Evolutionary conservation across 345 rosid genomes (phyloP).

Genomic region (Mallotus nudiflorus): DNA sequence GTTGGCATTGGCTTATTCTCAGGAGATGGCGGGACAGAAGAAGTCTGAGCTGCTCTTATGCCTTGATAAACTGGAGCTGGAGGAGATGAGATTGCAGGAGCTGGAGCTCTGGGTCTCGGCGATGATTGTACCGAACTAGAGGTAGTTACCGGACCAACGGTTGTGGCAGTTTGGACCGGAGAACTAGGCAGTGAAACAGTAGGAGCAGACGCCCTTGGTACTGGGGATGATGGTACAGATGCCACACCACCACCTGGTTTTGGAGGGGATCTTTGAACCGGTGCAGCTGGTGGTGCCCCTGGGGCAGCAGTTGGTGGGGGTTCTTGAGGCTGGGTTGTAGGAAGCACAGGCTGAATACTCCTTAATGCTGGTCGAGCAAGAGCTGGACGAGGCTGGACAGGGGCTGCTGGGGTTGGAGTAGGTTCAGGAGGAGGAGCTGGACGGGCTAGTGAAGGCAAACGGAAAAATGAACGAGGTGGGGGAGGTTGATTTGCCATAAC

Average conservation of each 20-base stretch:
- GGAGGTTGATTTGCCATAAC: constrained; percentile 47
- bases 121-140: constrained; percentile 8
- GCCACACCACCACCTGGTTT: constrained; percentile 10
- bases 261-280: constrained; percentile 9
- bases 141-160: neutral
- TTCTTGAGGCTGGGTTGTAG: constrained; percentile 23
- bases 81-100: constrained; percentile 10
- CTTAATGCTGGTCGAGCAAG: constrained; percentile 35
- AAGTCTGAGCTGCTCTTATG: constrained; percentile 3
- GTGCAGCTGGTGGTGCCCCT: constrained; percentile 10
- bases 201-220: constrained; percentile 10
- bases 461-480: constrained; percentile 56
- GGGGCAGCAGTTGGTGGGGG: neutral
- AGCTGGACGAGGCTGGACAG: constrained; percentile 38
- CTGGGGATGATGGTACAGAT: constrained; percentile 30
- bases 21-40: constrained; percentile 17
- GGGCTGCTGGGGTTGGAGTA: constrained; percentile 24
- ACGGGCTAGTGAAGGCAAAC: constrained; percentile 49
- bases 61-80: constrained; percentile 12
- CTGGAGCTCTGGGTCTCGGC: neutral
- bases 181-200: constrained; percentile 18
- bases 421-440: constrained; percentile 23
- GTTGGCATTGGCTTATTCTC: constrained; percentile 2
- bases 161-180: neutral
- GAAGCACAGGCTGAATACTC: constrained; percentile 27